Conservation (phyloP, 495 filamentous ascomycete genomes). For the Podospora anserina region DNA sequence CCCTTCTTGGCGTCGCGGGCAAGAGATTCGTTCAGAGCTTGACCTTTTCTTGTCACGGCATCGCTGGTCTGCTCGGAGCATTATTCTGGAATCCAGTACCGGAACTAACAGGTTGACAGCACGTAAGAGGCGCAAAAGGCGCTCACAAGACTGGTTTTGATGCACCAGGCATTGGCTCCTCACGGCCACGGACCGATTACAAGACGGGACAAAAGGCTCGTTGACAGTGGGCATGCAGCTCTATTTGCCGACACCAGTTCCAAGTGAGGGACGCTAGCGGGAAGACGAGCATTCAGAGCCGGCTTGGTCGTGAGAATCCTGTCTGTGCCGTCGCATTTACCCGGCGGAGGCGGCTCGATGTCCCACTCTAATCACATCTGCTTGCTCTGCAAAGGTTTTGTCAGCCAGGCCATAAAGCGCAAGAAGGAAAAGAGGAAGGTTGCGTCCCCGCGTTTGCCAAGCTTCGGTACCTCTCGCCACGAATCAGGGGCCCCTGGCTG, state of each 20-base stretch:
- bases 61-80: not conserved
- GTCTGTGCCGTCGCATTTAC: constrained; percentile 12
- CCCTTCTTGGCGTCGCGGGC: not conserved
- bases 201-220: not conserved
- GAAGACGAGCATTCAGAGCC: not conserved
- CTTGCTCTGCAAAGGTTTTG: not conserved
- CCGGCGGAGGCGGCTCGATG: constrained; percentile 12
- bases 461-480: not conserved
- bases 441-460: constrained; percentile 5
- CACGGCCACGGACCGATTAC: not conserved
- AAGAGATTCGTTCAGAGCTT: not conserved
- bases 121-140: not conserved
- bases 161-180: not conserved
- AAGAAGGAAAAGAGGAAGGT: not conserved
- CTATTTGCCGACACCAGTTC: constrained; percentile 4
- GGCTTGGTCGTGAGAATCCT: not conserved
- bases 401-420: not conserved
- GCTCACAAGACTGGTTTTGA: not conserved
- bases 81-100: not conserved
- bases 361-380: not conserved
- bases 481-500: not conserved
- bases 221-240: not conserved
- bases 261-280: constrained; percentile 11
- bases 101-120: not conserved
- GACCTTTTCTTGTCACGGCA: not conserved